Percentiles rank a stretch among this genome's conserved stretches.
phyloP scores from a whole-genome alignment of 345 rosid genomes.

The Excoecaria cochinchinensis region DNA sequence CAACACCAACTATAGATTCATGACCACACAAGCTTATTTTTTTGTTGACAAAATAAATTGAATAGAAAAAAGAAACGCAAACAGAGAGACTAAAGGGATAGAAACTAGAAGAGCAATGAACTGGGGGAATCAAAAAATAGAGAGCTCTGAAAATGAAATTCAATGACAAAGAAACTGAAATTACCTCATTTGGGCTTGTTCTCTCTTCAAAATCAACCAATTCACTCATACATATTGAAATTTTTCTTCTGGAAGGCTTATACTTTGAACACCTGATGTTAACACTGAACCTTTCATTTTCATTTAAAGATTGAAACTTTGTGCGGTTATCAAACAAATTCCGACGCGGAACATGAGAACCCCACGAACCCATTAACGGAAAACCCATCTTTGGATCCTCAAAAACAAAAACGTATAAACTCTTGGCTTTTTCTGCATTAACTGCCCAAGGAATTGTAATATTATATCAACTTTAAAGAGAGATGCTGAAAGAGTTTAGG shows the following conservation, averaged over 20 bases:
- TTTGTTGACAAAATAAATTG: not conserved
- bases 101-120: not conserved
- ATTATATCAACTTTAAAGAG: not conserved
- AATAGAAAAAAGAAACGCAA: not conserved
- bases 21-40: too few species aligned
- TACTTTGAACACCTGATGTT: constrained; percentile 24
- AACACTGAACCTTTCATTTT: constrained; percentile 22
- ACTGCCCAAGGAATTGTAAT: not conserved
- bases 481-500: not conserved
- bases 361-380: constrained; percentile 39
- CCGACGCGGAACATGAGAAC: constrained; percentile 31
- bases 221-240: constrained; percentile 39
- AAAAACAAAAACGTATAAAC: constrained; percentile 10
- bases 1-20: too few species aligned
- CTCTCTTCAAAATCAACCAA: constrained; percentile 54
- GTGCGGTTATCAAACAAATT: constrained; percentile 18
- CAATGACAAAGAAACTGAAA: not conserved
- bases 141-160: not conserved
- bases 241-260: constrained; percentile 23
- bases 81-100: not conserved
- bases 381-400: constrained; percentile 39
- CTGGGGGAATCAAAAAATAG: not conserved
- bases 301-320: constrained; percentile 33
- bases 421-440: not conserved
- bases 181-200: constrained; percentile 79